These are phyloP conservation scores for Trypanosoma avium DNA, from an alignment of 208 protist species.

Conservation along the genomic window DNA sequence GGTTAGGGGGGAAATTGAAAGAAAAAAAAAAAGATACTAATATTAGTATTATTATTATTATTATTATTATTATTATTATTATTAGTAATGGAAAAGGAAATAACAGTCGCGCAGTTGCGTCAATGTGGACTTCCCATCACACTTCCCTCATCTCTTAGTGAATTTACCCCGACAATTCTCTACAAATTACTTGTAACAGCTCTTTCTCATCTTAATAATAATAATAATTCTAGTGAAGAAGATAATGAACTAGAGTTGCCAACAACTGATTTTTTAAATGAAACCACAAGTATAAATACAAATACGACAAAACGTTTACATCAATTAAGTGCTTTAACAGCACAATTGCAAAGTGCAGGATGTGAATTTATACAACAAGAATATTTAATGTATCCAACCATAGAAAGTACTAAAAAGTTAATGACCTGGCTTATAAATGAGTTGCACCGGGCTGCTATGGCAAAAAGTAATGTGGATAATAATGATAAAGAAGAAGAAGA, in stretches of 20 bases:
- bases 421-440: background rate
- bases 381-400: background rate
- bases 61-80: conserved; percentile 1
- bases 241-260: background rate
- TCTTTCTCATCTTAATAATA: background rate
- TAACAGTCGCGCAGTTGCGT: background rate
- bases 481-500: no score
- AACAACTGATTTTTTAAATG: no score
- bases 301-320: background rate
- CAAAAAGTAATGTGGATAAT: background rate
- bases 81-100: conserved; percentile 1
- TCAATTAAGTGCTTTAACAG: background rate
- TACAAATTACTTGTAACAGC: background rate
- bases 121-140: background rate
- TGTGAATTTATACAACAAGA: background rate
- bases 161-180: background rate
- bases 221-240: background rate
- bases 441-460: background rate
- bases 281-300: no score
- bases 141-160: background rate
- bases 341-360: background rate
- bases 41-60: no score
- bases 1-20: no score
- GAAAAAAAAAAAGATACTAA: no score
- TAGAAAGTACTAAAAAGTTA: background rate